Conservation (phyloP, 169 alveolate species). For the Amoebophrya sp. region DNA sequence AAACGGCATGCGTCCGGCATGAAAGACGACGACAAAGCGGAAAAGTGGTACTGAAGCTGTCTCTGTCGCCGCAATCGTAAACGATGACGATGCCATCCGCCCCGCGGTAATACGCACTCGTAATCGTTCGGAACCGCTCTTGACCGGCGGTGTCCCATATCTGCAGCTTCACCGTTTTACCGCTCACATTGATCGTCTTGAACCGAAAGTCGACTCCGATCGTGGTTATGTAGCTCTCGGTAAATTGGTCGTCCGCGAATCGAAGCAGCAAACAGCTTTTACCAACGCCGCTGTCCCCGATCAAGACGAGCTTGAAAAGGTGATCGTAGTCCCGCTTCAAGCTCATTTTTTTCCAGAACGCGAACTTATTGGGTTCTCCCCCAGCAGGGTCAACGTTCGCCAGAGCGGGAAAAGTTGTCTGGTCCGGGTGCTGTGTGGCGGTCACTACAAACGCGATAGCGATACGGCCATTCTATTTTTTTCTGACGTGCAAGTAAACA, state of each 20-base stretch:
- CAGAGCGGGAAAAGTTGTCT: too few relatives aligned
- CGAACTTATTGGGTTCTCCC: too few relatives aligned
- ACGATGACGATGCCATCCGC: slow-evolving; percentile 90
- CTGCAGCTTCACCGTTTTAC: slow-evolving; percentile 64
- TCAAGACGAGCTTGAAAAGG: slow-evolving; percentile 89
- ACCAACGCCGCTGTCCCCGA: slow-evolving; percentile 98
- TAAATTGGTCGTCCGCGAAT: slow-evolving; percentile 79
- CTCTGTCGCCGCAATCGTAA: slow-evolving; percentile 83
- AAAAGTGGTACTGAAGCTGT: slow-evolving; percentile 61
- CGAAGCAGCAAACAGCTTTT: slow-evolving; percentile 91
- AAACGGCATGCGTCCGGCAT: too few relatives aligned
- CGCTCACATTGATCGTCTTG: slow-evolving; percentile 54
- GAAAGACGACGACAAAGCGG: too few relatives aligned
- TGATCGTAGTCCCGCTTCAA: slow-evolving; percentile 66
- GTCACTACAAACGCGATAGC: too few relatives aligned
- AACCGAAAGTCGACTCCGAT: slow-evolving; percentile 76
- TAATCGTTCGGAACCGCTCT: slow-evolving; percentile 91
- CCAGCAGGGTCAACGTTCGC: too few relatives aligned
- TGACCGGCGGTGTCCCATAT: slow-evolving; percentile 98
- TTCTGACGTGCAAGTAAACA: too few relatives aligned
- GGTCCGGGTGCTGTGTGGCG: too few relatives aligned
- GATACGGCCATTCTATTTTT: too few relatives aligned
- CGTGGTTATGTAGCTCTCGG: slow-evolving; percentile 73
- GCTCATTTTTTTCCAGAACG: too few relatives aligned
- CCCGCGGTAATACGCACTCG: slow-evolving; percentile 85